phyloP scores from a whole-genome alignment of 495 filamentous ascomycete species.

The Hypoxylon intermedium region DNA sequence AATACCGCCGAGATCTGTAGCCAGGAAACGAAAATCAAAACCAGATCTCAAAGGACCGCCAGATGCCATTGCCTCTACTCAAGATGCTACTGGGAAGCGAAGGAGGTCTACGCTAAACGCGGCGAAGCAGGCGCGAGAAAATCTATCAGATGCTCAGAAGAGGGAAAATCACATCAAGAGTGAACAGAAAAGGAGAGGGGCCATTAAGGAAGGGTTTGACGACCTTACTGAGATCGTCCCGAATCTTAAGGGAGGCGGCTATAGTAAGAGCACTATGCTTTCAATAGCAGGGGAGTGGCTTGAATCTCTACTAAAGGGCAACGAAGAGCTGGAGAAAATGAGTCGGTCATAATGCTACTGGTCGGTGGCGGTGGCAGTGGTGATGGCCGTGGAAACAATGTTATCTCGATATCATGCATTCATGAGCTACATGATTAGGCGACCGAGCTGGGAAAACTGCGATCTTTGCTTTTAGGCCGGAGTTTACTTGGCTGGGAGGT shows the following conservation, averaged over 20 bases:
- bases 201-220: conserved; percentile 80
- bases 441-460: background rate
- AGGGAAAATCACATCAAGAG: conserved; percentile 86
- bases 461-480: conserved; percentile 28
- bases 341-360: conserved; percentile 1
- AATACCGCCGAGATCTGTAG: conserved; percentile 19
- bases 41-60: conserved; percentile 35
- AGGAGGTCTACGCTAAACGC: conserved; percentile 35
- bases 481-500: conserved; percentile 31
- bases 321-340: conserved; percentile 56
- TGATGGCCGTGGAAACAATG: conserved; percentile 40
- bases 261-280: conserved; percentile 81
- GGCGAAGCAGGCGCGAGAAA: conserved; percentile 68
- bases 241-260: conserved; percentile 68
- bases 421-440: background rate
- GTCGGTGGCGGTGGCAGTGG: too few species aligned
- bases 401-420: conserved; percentile 35
- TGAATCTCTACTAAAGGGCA: conserved; percentile 72
- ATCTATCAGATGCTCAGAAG: conserved; percentile 84
- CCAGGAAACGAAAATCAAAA: conserved; percentile 49
- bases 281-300: conserved; percentile 75
- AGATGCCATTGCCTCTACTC: conserved; percentile 32
- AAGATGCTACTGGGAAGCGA: conserved; percentile 40
- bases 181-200: conserved; percentile 82
- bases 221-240: conserved; percentile 76